Percentiles rank a stretch among this genome's conserved stretches.
phyloP scores from a whole-genome alignment of 2,329 filamentous ascomycete genomes.

The Beauveria varroae region DNA sequence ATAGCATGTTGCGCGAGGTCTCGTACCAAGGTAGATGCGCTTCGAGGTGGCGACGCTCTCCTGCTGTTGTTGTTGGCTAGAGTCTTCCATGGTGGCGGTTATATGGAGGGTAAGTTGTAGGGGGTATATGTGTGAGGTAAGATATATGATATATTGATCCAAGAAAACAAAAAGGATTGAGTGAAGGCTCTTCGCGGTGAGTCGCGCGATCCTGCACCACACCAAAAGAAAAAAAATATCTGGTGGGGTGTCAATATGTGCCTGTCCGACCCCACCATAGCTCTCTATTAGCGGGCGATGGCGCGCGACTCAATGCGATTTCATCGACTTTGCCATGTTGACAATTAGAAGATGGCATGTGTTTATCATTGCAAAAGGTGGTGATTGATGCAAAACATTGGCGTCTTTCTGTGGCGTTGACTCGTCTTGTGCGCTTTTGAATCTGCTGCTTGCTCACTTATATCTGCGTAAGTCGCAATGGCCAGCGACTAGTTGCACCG shows the following conservation, averaged over 20 bases:
- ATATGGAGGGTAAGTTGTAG: not conserved
- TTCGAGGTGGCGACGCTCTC: slow-evolving; percentile 23
- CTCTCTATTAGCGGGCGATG: not conserved
- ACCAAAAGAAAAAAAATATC: slow-evolving; percentile 10
- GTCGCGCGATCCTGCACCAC: slow-evolving; percentile 6
- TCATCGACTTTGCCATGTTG: not conserved
- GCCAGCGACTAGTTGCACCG: not conserved
- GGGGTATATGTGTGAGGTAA: not conserved
- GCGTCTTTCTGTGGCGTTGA: not conserved
- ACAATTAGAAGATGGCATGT: not conserved
- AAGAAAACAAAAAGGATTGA: not conserved
- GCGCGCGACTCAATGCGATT: not conserved
- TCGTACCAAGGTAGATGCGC: slow-evolving; percentile 51
- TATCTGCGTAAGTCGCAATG: not conserved
- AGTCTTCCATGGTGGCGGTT: not conserved
- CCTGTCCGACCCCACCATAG: slow-evolving; percentile 9
- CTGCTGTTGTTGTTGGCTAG: slow-evolving; percentile 5
- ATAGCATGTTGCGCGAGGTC: not conserved
- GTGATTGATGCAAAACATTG: too few species aligned
- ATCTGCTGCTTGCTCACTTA: not conserved
- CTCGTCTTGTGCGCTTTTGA: not conserved
- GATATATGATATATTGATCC: not conserved
- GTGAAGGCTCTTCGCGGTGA: slow-evolving; percentile 1
- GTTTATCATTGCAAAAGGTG: not conserved
- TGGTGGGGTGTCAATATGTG: slow-evolving; percentile 11